Conservation (phyloP, 129 eudicot species). For the Flaveria trinervia region DNA sequence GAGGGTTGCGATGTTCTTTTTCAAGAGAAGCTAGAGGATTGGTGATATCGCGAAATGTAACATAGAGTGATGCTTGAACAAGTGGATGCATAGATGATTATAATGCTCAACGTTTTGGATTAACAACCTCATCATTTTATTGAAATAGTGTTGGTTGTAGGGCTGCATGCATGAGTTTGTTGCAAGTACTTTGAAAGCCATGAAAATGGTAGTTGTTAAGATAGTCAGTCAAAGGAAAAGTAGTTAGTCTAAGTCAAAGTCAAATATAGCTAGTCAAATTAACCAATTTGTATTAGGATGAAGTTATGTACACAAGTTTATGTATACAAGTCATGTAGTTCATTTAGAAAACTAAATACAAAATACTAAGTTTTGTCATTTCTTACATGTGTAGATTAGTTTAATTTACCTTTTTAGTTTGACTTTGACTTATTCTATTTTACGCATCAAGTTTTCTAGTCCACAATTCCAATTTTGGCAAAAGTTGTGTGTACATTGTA, state of each 20-base stretch:
- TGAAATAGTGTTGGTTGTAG: neutral
- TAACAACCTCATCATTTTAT: neutral
- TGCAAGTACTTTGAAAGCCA: neutral
- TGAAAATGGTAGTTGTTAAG: neutral
- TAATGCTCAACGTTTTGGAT: neutral
- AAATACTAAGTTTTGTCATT: no score
- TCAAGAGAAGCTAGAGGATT: neutral
- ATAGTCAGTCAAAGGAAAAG: neutral
- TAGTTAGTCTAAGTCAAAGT: neutral
- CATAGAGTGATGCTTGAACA: neutral
- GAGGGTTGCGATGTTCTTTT: neutral
- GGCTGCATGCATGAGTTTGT: neutral
- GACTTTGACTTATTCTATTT: neutral
- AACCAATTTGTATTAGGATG: neutral
- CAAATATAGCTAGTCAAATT: neutral
- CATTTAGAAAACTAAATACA: no score
- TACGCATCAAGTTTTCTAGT: neutral
- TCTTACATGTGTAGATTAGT: no score
- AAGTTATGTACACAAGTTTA: neutral
- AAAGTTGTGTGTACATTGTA: no score
- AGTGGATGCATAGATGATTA: neutral
- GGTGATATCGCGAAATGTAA: neutral
- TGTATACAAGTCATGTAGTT: no score
- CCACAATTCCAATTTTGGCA: neutral
- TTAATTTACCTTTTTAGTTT: no score